A percentile compares a stretch with the other conserved stretches of the same genome.
Evolutionary conservation across 441 rosid genomes (phyloP).

Genomic region (Adansonia gregorii): DNA sequence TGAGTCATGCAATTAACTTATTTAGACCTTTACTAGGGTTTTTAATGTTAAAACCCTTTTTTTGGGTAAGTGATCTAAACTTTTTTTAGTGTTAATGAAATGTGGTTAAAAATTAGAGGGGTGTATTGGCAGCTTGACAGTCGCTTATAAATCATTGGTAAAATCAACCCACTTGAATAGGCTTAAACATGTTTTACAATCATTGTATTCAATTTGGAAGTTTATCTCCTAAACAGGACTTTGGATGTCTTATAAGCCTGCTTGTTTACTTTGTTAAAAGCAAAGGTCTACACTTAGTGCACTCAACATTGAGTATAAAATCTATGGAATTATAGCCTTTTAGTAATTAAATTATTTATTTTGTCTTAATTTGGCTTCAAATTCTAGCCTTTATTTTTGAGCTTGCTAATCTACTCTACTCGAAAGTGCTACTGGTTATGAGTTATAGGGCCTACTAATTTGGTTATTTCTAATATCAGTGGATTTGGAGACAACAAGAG

Average conservation of each 20-base stretch:
- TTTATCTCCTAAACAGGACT: neutral
- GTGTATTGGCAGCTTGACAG: neutral
- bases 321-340: neutral
- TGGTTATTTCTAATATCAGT: constrained; percentile 44
- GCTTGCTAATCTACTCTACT: neutral
- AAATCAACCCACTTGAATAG: neutral
- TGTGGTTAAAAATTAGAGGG: neutral
- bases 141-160: neutral
- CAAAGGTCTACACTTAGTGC: neutral
- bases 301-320: neutral
- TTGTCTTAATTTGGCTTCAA: neutral
- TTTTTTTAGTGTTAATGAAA: neutral
- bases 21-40: neutral
- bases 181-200: neutral
- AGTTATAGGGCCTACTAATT: neutral
- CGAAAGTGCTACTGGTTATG: neutral
- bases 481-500: constrained; percentile 90
- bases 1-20: neutral
- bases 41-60: neutral
- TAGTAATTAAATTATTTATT: neutral
- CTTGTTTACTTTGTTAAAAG: neutral
- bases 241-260: constrained; percentile 7
- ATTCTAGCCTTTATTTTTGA: neutral
- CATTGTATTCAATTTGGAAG: neutral
- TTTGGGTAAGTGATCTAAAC: too few relatives aligned